These are phyloP conservation scores for Arthrobotrys conoides DNA, from an alignment of 2,329 filamentous ascomycete species.

Conservation along the genomic window DNA sequence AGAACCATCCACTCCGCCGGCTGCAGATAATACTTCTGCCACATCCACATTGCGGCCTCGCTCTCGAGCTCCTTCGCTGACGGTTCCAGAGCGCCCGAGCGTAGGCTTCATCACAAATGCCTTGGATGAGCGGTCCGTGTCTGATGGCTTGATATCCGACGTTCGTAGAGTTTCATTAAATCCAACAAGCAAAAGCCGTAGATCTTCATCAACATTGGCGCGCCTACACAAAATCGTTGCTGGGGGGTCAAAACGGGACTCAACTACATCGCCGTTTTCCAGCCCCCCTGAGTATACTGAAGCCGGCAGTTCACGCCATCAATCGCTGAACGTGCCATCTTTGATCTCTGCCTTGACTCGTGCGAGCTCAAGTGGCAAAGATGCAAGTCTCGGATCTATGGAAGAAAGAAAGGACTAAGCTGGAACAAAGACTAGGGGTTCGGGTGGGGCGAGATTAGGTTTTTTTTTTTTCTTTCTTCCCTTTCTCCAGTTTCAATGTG, in stretches of 20 bases:
- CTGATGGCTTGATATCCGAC: constrained; percentile 52
- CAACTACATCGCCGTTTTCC: constrained; percentile 27
- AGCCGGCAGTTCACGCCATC: constrained; percentile 29
- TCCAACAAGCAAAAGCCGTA: constrained; percentile 45
- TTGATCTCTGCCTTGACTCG: constrained; percentile 40
- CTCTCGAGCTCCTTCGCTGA: constrained; percentile 56
- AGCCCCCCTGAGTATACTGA: constrained; percentile 33
- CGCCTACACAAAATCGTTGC: constrained; percentile 39
- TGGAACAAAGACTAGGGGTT: background rate
- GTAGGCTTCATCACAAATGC: constrained; percentile 45
- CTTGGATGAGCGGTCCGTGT: constrained; percentile 47
- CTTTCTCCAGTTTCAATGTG: constrained; percentile 14
- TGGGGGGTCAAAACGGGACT: constrained; percentile 50
- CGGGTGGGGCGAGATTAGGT: constrained; percentile 19
- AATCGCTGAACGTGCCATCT: constrained; percentile 44
- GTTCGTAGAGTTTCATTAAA: constrained; percentile 42
- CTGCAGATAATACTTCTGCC: background rate
- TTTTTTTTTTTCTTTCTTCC: background rate
- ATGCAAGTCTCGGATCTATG: constrained; percentile 19
- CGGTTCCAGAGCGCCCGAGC: constrained; percentile 53
- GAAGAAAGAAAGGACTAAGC: constrained; percentile 22
- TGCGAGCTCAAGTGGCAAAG: constrained; percentile 26
- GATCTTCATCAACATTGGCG: constrained; percentile 43
- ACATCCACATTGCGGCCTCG: constrained; percentile 1
- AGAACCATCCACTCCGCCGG: constrained; percentile 22